A percentile compares a stretch with the other conserved stretches of the same genome.
Evolutionary conservation across 2,329 filamentous ascomycete species (phyloP).

Genomic region (Aschersonia sp.): DNA sequence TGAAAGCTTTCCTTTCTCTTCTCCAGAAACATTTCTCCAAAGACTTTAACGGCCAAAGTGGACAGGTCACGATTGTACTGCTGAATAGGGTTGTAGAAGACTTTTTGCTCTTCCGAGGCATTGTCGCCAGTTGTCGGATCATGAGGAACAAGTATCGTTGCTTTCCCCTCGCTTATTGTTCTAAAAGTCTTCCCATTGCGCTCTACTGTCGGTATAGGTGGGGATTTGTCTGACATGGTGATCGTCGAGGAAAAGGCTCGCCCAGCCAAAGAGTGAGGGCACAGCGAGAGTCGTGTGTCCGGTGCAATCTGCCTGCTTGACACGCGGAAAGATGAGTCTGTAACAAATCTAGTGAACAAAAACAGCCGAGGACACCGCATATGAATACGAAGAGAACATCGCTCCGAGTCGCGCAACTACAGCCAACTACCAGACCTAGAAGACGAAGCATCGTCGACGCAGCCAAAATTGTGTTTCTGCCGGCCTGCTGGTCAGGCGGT

Average conservation of each 20-base stretch:
- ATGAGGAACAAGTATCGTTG: conserved; percentile 39
- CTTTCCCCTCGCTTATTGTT: conserved; percentile 39
- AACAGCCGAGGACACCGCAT: too few relatives aligned
- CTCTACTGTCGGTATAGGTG: conserved; percentile 10
- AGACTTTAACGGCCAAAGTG: conserved; percentile 80
- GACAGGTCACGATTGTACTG: conserved; percentile 97
- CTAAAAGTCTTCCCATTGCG: conserved; percentile 33
- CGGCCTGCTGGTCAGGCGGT: too few relatives aligned
- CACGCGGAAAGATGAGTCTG: too few relatives aligned
- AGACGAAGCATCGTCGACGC: too few relatives aligned
- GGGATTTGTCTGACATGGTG: not conserved
- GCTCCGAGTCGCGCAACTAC: too few relatives aligned
- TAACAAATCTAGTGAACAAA: too few relatives aligned
- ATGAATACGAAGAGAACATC: too few relatives aligned
- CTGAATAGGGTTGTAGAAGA: conserved; percentile 98
- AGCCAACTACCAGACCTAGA: too few relatives aligned
- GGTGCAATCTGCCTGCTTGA: too few relatives aligned
- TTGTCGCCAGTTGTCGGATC: conserved; percentile 29
- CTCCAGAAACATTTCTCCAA: conserved; percentile 52
- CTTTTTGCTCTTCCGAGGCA: conserved; percentile 53
- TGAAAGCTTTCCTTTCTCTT: conserved; percentile 23
- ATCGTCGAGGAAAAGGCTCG: not conserved
- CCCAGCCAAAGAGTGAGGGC: not conserved
- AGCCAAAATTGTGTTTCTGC: too few relatives aligned
- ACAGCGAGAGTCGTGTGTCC: too few relatives aligned